These are phyloP conservation scores for Mucor indicus DNA, from an alignment of 371 early-diverging fungal species.

Conservation along the genomic window DNA sequence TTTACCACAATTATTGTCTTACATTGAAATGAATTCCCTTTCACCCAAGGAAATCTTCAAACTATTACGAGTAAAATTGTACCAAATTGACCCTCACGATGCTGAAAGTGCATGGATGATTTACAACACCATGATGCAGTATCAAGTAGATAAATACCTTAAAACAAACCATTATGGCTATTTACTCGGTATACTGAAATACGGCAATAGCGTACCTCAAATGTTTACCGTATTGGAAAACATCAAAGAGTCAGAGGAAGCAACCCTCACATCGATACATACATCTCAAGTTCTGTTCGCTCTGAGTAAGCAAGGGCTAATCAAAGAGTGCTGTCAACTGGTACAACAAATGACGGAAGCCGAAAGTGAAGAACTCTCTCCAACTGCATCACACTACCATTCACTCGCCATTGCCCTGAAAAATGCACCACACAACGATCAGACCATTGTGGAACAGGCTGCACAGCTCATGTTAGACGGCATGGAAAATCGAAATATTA, in stretches of 20 bases:
- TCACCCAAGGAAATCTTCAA: slow-evolving; percentile 16
- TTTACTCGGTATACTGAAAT: slow-evolving; percentile 35
- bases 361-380: neutral
- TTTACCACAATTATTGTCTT: neutral
- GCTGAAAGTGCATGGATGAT: slow-evolving; percentile 31
- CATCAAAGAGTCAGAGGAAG: slow-evolving; percentile 25
- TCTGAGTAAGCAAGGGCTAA: slow-evolving; percentile 26
- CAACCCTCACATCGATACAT: slow-evolving; percentile 2
- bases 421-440: slow-evolving; percentile 3
- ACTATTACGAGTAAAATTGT: slow-evolving; percentile 29
- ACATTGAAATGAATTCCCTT: neutral
- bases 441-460: slow-evolving; percentile 3
- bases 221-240: slow-evolving; percentile 29
- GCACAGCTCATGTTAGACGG: slow-evolving; percentile 20
- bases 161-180: slow-evolving; percentile 37
- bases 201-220: slow-evolving; percentile 11
- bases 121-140: slow-evolving; percentile 29
- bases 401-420: slow-evolving; percentile 27
- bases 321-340: slow-evolving; percentile 17
- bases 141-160: slow-evolving; percentile 20
- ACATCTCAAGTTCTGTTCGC: slow-evolving; percentile 36
- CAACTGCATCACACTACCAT: slow-evolving; percentile 25
- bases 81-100: slow-evolving; percentile 21
- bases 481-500: slow-evolving; percentile 14
- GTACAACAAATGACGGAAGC: slow-evolving; percentile 8